phyloP scores from a whole-genome alignment of 768 basidiomycete species.

The Coprinopsis cinerea region DNA sequence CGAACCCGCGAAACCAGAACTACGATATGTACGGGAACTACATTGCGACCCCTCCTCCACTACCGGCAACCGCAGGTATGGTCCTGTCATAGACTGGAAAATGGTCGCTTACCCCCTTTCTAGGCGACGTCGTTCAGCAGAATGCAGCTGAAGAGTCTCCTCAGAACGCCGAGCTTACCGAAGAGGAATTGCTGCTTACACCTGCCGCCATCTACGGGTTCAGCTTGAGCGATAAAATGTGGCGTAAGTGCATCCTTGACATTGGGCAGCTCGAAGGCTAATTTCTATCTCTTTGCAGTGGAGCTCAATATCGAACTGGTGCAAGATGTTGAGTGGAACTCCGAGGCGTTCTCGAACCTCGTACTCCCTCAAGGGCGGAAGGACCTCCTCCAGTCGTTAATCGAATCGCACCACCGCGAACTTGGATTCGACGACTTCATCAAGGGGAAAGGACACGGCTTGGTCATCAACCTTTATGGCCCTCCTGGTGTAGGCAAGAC shows the following conservation, averaged over 20 bases:
- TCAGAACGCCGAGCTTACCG: slow-evolving; percentile 31
- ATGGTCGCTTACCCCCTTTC: too few species aligned
- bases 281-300: slow-evolving; percentile 29
- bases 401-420: slow-evolving; percentile 51
- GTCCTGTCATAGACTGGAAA: too few species aligned
- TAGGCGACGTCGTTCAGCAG: slow-evolving; percentile 14
- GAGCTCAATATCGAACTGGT: slow-evolving; percentile 57
- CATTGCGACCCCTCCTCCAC: slow-evolving; percentile 5
- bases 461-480: slow-evolving; percentile 52
- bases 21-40: slow-evolving; percentile 20
- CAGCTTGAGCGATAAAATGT: slow-evolving; percentile 52
- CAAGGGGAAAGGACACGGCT: slow-evolving; percentile 58
- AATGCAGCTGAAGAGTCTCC: slow-evolving; percentile 18
- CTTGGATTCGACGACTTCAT: slow-evolving; percentile 56
- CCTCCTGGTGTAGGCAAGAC: slow-evolving; percentile 61
- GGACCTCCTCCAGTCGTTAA: slow-evolving; percentile 47
- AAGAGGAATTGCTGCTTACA: slow-evolving; percentile 50
- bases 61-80: slow-evolving; percentile 6
- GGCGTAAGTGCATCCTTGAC: slow-evolving; percentile 44
- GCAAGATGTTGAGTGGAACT: slow-evolving; percentile 47
- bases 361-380: slow-evolving; percentile 52
- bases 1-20: neutral
- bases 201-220: slow-evolving; percentile 58
- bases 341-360: slow-evolving; percentile 52
- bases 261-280: neutral